Evolutionary conservation across 768 basidiomycete genomes (phyloP).

Genomic region (Leccinum sublutescens): DNA sequence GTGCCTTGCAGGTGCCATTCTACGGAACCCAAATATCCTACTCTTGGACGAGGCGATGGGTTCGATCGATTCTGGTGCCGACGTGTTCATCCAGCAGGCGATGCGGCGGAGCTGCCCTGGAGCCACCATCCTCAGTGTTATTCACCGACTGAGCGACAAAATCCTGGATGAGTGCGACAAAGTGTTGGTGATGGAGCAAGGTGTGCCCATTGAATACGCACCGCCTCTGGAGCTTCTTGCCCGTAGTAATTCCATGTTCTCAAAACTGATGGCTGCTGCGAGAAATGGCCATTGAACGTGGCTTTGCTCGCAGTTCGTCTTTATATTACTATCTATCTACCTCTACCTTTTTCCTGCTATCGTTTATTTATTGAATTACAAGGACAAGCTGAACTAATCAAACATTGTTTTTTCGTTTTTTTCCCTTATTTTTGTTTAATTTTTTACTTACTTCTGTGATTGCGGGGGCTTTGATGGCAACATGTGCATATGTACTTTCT

Average conservation of each 20-base stretch:
- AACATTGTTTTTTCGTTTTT: neutral
- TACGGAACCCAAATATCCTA: constrained; percentile 32
- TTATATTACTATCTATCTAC: neutral
- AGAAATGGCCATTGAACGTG: constrained; percentile 14
- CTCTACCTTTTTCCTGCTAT: neutral
- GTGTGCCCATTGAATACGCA: constrained; percentile 28
- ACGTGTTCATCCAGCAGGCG: constrained; percentile 61
- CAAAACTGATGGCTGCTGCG: constrained; percentile 27
- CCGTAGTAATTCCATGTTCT: constrained; percentile 27
- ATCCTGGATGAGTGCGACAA: constrained; percentile 32
- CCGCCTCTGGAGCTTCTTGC: constrained; percentile 23
- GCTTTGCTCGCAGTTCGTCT: neutral
- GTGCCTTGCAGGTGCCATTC: constrained; percentile 44
- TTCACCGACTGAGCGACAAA: constrained; percentile 31
- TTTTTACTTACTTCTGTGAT: neutral
- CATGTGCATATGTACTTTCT: neutral
- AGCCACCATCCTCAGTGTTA: constrained; percentile 30
- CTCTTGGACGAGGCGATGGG: constrained; percentile 42
- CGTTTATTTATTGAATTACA: neutral
- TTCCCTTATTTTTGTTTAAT: neutral
- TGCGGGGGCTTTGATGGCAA: neutral
- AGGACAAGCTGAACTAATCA: neutral
- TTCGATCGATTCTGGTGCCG: constrained; percentile 80
- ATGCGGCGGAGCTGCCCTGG: constrained; percentile 30
- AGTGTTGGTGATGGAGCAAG: constrained; percentile 40